Evolutionary conservation across 257 asterid species (phyloP), one percentile per base, ranked within the genome.

Genomic region (Linderniella brevidens): DNA sequence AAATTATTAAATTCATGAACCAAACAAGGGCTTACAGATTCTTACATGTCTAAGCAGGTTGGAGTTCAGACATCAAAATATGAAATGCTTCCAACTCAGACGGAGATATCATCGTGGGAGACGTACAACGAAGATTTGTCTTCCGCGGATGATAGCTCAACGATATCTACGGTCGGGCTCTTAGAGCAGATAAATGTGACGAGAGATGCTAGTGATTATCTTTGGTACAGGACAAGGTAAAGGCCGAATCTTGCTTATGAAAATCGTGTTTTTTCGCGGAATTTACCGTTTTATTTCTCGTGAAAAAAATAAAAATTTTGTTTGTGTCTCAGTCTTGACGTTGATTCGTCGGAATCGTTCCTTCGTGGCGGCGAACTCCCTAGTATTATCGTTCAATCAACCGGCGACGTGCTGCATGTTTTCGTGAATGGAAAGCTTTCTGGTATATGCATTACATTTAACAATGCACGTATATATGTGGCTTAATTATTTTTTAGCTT

Each of bases 101-200:
- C 71, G 4, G 60, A 81, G 32, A 64, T 90, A 60, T 73, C 64
- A 45, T 75, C 92, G 0, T 90, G 99, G 99, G 96, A 86, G 64
- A 77, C 86, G 11, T 81, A 68, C 54, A 81, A 77, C n/a, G 99
- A 90, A 68, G 96, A 90, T 67, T 60, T 85, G 62, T 66, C 71
- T 35, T 66, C 96, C 41, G 59, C 67, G 47, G 94, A 77, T 32
- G 96, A 73, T 56, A 49, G 84, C 59, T 66, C 92, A 49, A 44
- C 92, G n/a, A 77, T 90, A 56, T 65, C 92, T 0, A 59, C 86
- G 9, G 52, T 44, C 16, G 96, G 96, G 44, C 92, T 90, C 57
- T 47, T 90, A 67, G 99, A 90, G 57, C 99, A 90, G 64, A 68
- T 85, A 57, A 90, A 90, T 62, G 93, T 81, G 46, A 90, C 99